These are phyloP conservation scores for Rheum nobile DNA, from an alignment of 148 eudicot species.

Conservation along the genomic window DNA sequence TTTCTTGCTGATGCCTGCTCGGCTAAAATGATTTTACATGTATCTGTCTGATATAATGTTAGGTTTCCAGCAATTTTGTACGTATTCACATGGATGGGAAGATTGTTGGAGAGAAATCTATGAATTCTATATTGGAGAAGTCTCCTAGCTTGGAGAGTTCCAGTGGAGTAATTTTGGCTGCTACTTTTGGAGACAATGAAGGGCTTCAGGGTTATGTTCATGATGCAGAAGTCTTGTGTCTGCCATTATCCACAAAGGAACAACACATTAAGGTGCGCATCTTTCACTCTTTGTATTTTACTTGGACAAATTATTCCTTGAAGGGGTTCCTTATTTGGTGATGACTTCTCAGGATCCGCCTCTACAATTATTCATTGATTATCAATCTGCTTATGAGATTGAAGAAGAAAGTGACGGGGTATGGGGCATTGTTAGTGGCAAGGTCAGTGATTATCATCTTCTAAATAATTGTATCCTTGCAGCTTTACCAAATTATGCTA, in stretches of 20 bases:
- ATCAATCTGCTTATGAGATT: slow-evolving; percentile 45
- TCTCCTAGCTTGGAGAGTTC: slow-evolving; percentile 17
- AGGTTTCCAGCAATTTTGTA: slow-evolving; percentile 43
- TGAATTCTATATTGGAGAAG: slow-evolving; percentile 18
- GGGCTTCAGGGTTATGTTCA: slow-evolving; percentile 44
- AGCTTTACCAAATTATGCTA: background rate
- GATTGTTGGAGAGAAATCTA: slow-evolving; percentile 40
- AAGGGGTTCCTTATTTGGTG: slow-evolving; percentile 4
- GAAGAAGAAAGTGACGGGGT: slow-evolving; percentile 65
- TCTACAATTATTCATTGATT: slow-evolving; percentile 40
- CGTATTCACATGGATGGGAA: slow-evolving; percentile 59
- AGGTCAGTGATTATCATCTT: slow-evolving; percentile 29
- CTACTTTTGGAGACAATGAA: slow-evolving; percentile 23
- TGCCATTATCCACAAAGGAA: slow-evolving; percentile 24
- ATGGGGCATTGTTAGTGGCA: slow-evolving; percentile 78
- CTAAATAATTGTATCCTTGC: background rate
- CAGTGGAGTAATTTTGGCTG: slow-evolving; percentile 26
- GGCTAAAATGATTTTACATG: background rate
- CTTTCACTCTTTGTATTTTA: background rate
- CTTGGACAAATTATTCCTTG: background rate
- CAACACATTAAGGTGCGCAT: slow-evolving; percentile 44
- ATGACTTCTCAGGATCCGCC: slow-evolving; percentile 52
- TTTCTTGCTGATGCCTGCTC: background rate
- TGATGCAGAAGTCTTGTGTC: slow-evolving; percentile 31
- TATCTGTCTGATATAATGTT: slow-evolving; percentile 3